These are phyloP conservation scores for Yamadazyma scolyti DNA, from an alignment of 805 yeast genomes.

Conservation along the genomic window DNA sequence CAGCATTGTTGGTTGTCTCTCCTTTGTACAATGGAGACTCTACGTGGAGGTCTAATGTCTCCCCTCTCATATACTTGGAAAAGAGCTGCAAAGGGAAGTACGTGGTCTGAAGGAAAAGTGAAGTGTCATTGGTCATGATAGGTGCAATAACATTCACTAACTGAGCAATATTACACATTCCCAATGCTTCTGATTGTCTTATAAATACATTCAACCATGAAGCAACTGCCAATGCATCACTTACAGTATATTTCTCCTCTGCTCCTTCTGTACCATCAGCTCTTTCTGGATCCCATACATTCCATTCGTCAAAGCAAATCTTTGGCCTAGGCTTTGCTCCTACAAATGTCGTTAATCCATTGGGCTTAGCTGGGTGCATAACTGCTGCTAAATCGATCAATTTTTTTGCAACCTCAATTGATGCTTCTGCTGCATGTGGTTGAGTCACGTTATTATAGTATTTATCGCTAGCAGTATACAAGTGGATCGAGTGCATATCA, in stretches of 20 bases:
- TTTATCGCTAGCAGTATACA: slow-evolving; percentile 23
- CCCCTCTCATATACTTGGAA: slow-evolving; percentile 28
- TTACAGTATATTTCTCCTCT: slow-evolving; percentile 24
- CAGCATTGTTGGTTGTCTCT: slow-evolving; percentile 16
- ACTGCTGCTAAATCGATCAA: slow-evolving; percentile 24
- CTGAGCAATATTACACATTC: slow-evolving; percentile 33
- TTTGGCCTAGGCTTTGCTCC: slow-evolving; percentile 12
- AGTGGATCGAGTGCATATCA: slow-evolving; percentile 28
- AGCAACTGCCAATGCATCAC: slow-evolving; percentile 31
- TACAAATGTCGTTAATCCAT: slow-evolving; percentile 4
- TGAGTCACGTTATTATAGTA: slow-evolving; percentile 21
- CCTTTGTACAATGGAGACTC: slow-evolving; percentile 23
- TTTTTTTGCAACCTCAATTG: slow-evolving; percentile 22
- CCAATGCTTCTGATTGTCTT: slow-evolving; percentile 23
- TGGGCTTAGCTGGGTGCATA: slow-evolving; percentile 13
- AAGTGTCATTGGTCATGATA: slow-evolving; percentile 22
- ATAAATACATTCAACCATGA: slow-evolving; percentile 30
- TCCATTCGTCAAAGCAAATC: slow-evolving; percentile 34
- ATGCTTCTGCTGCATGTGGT: slow-evolving; percentile 29
- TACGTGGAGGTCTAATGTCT: slow-evolving; percentile 24
- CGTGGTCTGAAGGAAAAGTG: slow-evolving; percentile 24
- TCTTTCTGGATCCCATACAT: slow-evolving; percentile 30
- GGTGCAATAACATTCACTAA: slow-evolving; percentile 33
- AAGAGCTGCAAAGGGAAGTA: slow-evolving; percentile 24
- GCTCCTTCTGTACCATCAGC: slow-evolving; percentile 27